Percentiles rank a stretch among this genome's conserved stretches.
Conservation (phyloP, 352 stramenopile genomes). For the Globisporangium takayamanum region DNA sequence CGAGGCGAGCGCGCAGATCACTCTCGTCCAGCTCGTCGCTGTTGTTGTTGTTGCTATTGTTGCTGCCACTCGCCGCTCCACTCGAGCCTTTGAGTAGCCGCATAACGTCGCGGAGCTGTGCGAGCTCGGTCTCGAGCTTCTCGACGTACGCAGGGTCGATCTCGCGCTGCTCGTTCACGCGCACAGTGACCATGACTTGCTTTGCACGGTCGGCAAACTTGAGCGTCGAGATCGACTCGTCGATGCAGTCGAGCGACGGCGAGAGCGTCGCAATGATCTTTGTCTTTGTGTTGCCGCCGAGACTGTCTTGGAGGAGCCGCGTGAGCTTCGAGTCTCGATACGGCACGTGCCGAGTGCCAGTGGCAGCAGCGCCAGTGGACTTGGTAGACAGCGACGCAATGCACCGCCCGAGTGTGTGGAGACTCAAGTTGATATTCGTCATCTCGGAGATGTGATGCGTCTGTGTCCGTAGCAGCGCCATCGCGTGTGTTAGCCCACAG, state of each 20-base stretch:
- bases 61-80: conserved; percentile 1
- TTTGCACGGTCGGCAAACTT: conserved; percentile 92
- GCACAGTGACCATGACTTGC: conserved; percentile 85
- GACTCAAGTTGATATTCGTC: conserved; percentile 93
- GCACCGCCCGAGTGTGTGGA: conserved; percentile 88
- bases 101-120: conserved; percentile 62
- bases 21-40: conserved; percentile 19
- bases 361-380: conserved; percentile 2
- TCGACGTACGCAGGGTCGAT: conserved; percentile 86
- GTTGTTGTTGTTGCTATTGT: conserved; percentile 16
- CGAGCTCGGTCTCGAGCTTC: conserved; percentile 83
- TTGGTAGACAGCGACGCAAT: conserved; percentile 76
- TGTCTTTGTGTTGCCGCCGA: conserved; percentile 87
- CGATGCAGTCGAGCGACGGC: conserved; percentile 74
- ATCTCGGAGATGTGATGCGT: conserved; percentile 88
- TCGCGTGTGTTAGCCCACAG: background rate
- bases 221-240: conserved; percentile 92
- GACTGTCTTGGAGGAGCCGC: conserved; percentile 84
- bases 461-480: conserved; percentile 7
- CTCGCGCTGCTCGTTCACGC: conserved; percentile 78
- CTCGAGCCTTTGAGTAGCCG: conserved; percentile 26
- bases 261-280: conserved; percentile 90
- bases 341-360: conserved; percentile 59
- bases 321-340: conserved; percentile 94
- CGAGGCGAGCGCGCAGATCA: conserved; percentile 29